phyloP scores from a whole-genome alignment of 2,329 filamentous ascomycete genomes.

The Arachnopeziza araneosa region DNA sequence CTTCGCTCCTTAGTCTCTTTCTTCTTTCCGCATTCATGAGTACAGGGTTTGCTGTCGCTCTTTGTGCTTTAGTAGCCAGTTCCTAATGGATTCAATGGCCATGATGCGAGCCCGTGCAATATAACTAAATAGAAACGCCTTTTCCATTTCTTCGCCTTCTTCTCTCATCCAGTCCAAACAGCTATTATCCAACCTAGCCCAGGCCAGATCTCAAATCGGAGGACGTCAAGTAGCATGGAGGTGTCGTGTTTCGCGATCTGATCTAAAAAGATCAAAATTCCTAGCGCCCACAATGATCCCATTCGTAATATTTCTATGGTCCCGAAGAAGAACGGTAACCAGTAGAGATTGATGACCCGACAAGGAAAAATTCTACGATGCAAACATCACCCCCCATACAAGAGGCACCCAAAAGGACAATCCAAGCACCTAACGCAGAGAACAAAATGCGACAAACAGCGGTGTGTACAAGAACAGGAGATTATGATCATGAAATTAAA shows the following conservation, averaged over 20 bases:
- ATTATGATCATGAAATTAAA: not conserved
- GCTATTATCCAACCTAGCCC: not conserved
- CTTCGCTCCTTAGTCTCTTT: too few species aligned
- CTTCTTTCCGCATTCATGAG: too few species aligned
- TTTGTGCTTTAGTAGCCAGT: too few species aligned
- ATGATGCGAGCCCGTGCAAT: not conserved
- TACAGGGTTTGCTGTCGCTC: too few species aligned
- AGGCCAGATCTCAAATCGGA: not conserved
- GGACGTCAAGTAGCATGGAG: not conserved
- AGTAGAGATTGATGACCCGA: not conserved
- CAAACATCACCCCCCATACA: not conserved
- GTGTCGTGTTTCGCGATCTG: not conserved
- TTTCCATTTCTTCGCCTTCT: not conserved
- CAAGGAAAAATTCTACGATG: not conserved
- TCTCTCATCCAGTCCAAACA: not conserved
- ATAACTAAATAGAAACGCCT: not conserved
- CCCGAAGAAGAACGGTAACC: not conserved
- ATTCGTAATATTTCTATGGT: not conserved
- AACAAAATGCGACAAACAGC: not conserved
- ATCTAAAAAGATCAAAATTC: not conserved
- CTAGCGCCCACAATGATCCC: not conserved
- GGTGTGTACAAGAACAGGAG: not conserved
- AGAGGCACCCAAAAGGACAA: not conserved
- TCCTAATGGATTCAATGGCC: too few species aligned
- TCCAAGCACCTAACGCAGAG: not conserved